Conservation (phyloP, 2,329 filamentous ascomycete species). For the Colletotrichum horii region DNA sequence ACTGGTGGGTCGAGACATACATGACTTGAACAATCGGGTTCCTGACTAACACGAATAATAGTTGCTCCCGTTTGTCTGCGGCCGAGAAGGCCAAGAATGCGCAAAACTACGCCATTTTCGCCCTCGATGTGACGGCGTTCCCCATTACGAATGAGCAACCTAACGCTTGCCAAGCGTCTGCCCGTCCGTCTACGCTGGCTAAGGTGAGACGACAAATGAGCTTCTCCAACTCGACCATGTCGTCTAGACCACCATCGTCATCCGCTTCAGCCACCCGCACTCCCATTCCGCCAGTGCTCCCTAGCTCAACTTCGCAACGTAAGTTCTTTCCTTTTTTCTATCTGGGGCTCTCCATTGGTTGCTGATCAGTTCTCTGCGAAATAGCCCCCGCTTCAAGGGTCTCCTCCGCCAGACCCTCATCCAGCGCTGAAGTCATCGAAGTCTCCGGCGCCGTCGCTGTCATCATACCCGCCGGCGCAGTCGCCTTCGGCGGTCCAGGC, state of each 20-base stretch:
- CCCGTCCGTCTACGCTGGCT: not conserved
- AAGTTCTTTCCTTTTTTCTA: no score
- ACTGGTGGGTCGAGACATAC: not conserved
- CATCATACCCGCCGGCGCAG: not conserved
- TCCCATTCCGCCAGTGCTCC: not conserved
- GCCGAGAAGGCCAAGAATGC: not conserved
- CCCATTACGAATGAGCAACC: not conserved
- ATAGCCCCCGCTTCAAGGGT: not conserved
- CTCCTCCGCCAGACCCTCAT: not conserved
- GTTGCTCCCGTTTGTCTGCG: not conserved
- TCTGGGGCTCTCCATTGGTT: no score
- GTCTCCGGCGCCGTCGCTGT: not conserved
- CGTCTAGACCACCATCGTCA: not conserved
- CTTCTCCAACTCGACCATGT: not conserved
- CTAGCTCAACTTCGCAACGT: not conserved
- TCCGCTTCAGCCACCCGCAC: fast-evolving
- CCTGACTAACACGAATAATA: fast-evolving
- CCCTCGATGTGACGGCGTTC: not conserved
- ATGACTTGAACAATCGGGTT: not conserved
- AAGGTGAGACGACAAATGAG: not conserved
- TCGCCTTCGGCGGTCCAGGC: not conserved
- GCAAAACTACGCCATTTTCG: not conserved
- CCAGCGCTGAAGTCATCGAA: not conserved
- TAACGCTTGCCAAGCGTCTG: not conserved
- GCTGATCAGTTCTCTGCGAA: not conserved